These are phyloP conservation scores for Dictyophora rubrovolvata DNA, from an alignment of 768 basidiomycete species.

Conservation along the genomic window DNA sequence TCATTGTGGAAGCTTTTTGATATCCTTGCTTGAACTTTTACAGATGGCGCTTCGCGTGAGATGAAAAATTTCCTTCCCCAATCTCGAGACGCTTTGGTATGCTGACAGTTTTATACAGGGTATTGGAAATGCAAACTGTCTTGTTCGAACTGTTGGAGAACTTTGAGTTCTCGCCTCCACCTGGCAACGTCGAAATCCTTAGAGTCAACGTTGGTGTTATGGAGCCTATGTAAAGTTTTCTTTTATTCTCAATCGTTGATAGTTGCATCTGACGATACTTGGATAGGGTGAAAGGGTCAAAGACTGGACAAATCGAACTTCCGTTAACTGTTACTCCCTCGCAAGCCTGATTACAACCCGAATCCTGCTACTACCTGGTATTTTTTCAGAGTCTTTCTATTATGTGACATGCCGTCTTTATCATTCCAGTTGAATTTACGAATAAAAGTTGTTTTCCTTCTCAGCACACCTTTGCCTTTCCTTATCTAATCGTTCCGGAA, in stretches of 20 bases:
- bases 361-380: too few relatives aligned
- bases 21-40: background rate
- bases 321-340: background rate
- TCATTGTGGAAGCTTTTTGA: background rate
- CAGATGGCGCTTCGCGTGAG: constrained; percentile 6
- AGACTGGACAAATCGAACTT: background rate
- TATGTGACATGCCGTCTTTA: too few relatives aligned
- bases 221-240: constrained; percentile 18
- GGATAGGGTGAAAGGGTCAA: background rate
- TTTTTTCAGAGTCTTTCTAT: too few relatives aligned
- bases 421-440: too few relatives aligned
- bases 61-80: background rate
- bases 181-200: constrained; percentile 21
- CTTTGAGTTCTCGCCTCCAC: constrained; percentile 25
- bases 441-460: too few relatives aligned
- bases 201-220: constrained; percentile 23
- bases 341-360: background rate
- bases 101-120: constrained; percentile 8
- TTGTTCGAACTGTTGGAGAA: constrained; percentile 26
- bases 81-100: background rate
- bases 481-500: too few relatives aligned
- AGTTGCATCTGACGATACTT: constrained; percentile 19
- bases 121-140: constrained; percentile 27
- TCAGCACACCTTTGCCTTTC: too few relatives aligned
- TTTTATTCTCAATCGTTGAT: constrained; percentile 14